Conservation (phyloP, 805 yeast species). For the Spathaspora arborariae region DNA sequence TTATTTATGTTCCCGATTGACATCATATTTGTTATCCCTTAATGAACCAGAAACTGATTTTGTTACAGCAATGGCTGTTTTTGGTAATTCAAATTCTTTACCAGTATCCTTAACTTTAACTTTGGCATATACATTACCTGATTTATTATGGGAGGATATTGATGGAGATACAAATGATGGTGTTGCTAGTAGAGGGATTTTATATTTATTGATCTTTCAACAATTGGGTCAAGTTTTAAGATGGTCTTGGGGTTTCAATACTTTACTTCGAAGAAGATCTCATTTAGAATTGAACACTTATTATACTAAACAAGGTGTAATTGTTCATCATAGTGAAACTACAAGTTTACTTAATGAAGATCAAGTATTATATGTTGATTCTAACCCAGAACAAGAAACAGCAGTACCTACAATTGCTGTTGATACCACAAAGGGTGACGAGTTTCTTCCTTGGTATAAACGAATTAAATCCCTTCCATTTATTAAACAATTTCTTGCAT, state of each 20-base stretch:
- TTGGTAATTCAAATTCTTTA: conserved; percentile 91
- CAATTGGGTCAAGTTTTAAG: conserved; percentile 79
- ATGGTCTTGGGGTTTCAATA: conserved; percentile 88
- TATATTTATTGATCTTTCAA: conserved; percentile 71
- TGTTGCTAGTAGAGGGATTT: conserved; percentile 74
- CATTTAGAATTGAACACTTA: conserved; percentile 29
- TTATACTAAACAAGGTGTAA: conserved; percentile 7
- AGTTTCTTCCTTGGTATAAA: conserved; percentile 1
- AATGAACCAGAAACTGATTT: conserved; percentile 80
- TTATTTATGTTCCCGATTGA: conserved; percentile 53
- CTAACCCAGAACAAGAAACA: neutral
- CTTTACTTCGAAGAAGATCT: conserved; percentile 52
- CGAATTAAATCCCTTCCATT: conserved; percentile 7
- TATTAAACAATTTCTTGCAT: conserved; percentile 26
- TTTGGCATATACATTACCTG: conserved; percentile 70
- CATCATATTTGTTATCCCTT: conserved; percentile 51
- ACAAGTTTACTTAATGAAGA: conserved; percentile 4
- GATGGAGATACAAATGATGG: conserved; percentile 63
- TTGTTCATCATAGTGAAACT: conserved; percentile 4
- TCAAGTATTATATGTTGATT: conserved; percentile 3
- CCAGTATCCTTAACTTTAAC: conserved; percentile 90
- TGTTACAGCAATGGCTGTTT: conserved; percentile 95
- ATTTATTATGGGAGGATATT: conserved; percentile 70
- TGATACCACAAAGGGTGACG: neutral
- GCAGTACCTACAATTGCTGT: neutral